Conservation (phyloP, 352 stramenopile species). For the Phytophthora fragariaefolia region DNA sequence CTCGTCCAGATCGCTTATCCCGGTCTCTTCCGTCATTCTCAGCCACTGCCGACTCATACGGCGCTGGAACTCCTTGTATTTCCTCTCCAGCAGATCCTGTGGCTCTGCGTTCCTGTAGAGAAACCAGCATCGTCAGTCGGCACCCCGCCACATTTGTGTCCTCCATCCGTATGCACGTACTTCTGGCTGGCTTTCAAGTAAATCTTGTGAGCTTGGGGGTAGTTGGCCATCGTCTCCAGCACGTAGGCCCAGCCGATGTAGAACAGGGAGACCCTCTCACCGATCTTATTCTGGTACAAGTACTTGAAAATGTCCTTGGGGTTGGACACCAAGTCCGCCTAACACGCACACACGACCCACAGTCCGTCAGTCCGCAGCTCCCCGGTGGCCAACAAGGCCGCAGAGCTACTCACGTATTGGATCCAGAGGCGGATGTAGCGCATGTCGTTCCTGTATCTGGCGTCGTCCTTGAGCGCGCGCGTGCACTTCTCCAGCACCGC, state of each 20-base stretch:
- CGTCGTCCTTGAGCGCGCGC: slow-evolving; percentile 64
- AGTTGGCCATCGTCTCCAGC: slow-evolving; percentile 81
- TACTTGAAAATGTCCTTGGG: slow-evolving; percentile 92
- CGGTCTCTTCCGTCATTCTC: slow-evolving; percentile 60
- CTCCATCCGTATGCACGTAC: slow-evolving; percentile 66
- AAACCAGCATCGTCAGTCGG: too few relatives aligned
- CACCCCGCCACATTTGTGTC: too few relatives aligned
- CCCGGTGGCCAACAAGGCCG: too few relatives aligned
- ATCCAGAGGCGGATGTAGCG: slow-evolving; percentile 88
- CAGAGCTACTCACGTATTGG: slow-evolving; percentile 75
- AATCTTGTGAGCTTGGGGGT: slow-evolving; percentile 86
- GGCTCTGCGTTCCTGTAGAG: slow-evolving; percentile 68
- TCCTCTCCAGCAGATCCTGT: slow-evolving; percentile 67
- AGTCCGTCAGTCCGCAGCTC: background rate
- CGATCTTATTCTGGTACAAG: slow-evolving; percentile 89
- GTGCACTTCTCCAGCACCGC: slow-evolving; percentile 77
- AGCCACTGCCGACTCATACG: slow-evolving; percentile 87
- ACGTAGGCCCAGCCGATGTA: slow-evolving; percentile 90
- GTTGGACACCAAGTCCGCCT: slow-evolving; percentile 87
- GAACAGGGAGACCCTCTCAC: slow-evolving; percentile 79
- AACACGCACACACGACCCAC: slow-evolving; percentile 4
- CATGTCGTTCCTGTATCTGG: slow-evolving; percentile 78
- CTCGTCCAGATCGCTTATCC: slow-evolving; percentile 36
- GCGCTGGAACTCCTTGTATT: slow-evolving; percentile 87
- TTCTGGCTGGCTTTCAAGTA: slow-evolving; percentile 88